Percentiles rank a stretch among this genome's conserved stretches.
Conservation (phyloP, 2,329 filamentous ascomycete species). For the Botrytis medusae region DNA sequence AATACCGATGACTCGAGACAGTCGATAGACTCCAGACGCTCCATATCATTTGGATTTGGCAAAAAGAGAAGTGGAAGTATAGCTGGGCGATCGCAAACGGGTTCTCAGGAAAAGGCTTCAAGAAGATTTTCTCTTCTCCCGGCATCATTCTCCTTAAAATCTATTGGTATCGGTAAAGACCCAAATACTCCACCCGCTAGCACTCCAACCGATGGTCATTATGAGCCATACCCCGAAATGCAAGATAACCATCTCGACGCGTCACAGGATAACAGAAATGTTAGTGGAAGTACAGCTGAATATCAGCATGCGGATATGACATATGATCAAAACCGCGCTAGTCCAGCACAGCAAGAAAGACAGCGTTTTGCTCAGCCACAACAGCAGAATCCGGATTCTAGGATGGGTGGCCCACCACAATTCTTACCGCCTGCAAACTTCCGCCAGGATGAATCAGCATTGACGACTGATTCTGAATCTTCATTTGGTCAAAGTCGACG, state of each 20-base stretch:
- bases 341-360: conserved; percentile 42
- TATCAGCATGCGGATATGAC: conserved; percentile 32
- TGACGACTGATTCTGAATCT: conserved; percentile 38
- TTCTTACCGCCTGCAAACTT: conserved; percentile 37
- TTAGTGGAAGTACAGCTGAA: conserved; percentile 29
- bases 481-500: conserved; percentile 34
- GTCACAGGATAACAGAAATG: conserved; percentile 31
- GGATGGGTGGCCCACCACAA: conserved; percentile 30
- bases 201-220: conserved; percentile 29
- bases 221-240: conserved; percentile 33
- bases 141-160: conserved; percentile 61
- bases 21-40: conserved; percentile 73
- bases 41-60: conserved; percentile 66
- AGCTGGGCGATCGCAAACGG: conserved; percentile 50
- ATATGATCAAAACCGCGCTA: conserved; percentile 36
- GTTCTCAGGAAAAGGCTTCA: conserved; percentile 52
- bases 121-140: conserved; percentile 72
- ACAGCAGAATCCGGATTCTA: conserved; percentile 35
- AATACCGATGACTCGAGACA: conserved; percentile 45
- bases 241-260: conserved; percentile 32
- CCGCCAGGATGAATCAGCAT: conserved; percentile 34
- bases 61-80: conserved; percentile 72
- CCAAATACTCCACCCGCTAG: conserved; percentile 31
- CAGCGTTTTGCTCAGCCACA: conserved; percentile 47
- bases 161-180: conserved; percentile 61